Evolutionary conservation across 2,329 filamentous ascomycete genomes (phyloP).

Genomic region (Hypoxylon sp.): DNA sequence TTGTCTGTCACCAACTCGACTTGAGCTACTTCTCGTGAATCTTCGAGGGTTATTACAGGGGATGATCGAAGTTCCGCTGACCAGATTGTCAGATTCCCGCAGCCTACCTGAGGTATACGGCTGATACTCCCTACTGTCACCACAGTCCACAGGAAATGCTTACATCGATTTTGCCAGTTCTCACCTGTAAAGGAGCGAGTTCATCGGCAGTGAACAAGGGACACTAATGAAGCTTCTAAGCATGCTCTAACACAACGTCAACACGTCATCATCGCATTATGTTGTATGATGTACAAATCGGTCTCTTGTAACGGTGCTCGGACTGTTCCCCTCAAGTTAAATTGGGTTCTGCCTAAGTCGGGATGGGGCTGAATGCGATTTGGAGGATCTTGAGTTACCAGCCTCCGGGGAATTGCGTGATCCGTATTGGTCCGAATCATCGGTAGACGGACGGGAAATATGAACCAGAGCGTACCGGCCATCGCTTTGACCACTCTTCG

Average conservation of each 20-base stretch:
- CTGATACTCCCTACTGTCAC: not conserved
- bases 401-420: conserved; percentile 26
- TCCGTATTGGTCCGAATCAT: conserved; percentile 17
- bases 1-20: too few species aligned
- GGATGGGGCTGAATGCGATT: conserved; percentile 16
- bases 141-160: not conserved
- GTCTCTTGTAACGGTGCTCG: conserved; percentile 3
- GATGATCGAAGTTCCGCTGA: too few species aligned
- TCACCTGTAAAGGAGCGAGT: not conserved
- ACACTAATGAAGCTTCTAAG: not conserved
- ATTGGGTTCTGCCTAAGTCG: conserved; percentile 27
- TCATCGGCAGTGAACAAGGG: not conserved
- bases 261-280: too few species aligned
- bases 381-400: conserved; percentile 2
- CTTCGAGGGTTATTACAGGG: not conserved
- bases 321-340: conserved; percentile 6
- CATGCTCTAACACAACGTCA: too few species aligned
- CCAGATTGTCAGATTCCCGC: too few species aligned
- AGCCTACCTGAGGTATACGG: not conserved
- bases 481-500: conserved; percentile 19
- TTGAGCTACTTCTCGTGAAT: not conserved
- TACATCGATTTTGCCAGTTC: not conserved
- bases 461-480: conserved; percentile 20
- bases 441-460: conserved; percentile 15
- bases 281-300: not conserved